A percentile compares a stretch with the other conserved stretches of the same genome.
Evolutionary conservation across 2,329 filamentous ascomycete genomes (phyloP).

Genomic region (Fusarium kyushuense): DNA sequence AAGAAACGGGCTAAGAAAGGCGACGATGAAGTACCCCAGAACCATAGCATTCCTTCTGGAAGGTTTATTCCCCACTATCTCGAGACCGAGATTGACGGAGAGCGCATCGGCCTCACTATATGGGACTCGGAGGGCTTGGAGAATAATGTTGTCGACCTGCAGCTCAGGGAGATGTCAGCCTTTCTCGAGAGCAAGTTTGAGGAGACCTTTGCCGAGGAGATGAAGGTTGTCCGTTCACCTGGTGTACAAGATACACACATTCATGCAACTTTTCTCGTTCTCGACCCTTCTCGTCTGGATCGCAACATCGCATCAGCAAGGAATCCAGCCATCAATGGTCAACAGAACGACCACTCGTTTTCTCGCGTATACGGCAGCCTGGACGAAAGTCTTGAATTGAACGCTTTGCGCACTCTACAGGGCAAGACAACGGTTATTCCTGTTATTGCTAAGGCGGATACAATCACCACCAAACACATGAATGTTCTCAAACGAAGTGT

Average conservation of each 20-base stretch:
- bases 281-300: conserved; percentile 89
- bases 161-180: conserved; percentile 88
- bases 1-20: conserved; percentile 75
- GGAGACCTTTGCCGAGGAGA: conserved; percentile 96
- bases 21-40: conserved; percentile 70
- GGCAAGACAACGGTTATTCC: conserved; percentile 96
- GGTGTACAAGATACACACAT: conserved; percentile 97
- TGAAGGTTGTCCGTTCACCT: conserved; percentile 94
- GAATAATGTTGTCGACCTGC: conserved; percentile 93
- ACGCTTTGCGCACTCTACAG: conserved; percentile 87
- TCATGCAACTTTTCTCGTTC: conserved; percentile 91
- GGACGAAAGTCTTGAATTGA: conserved; percentile 90
- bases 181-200: conserved; percentile 99
- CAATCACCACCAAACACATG: conserved; percentile 96
- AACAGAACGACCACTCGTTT: conserved; percentile 59
- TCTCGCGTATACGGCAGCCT: conserved; percentile 72
- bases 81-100: conserved; percentile 93
- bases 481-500: conserved; percentile 89
- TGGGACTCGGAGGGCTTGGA: conserved; percentile 98
- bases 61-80: conserved; percentile 90
- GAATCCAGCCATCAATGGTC: conserved; percentile 63
- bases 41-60: conserved; percentile 66
- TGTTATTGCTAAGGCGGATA: conserved; percentile 96
- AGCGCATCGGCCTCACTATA: conserved; percentile 90
- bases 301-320: conserved; percentile 79